A percentile compares a stretch with the other conserved stretches of the same genome.
Evolutionary conservation across 768 basidiomycete genomes (phyloP).

Genomic region (Podaxis sp.): DNA sequence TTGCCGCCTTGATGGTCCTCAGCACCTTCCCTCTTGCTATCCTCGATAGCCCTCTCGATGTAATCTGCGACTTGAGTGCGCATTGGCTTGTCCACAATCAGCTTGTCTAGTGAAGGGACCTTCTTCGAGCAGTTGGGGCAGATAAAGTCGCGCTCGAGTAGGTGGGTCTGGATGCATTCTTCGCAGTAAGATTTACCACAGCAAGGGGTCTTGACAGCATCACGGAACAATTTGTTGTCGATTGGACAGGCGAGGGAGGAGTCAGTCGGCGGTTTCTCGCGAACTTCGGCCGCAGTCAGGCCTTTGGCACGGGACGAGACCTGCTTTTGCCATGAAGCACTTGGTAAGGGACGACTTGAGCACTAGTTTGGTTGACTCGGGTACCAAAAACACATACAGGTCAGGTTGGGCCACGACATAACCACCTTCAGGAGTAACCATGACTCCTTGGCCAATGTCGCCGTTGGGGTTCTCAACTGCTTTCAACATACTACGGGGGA

Average conservation of each 20-base stretch:
- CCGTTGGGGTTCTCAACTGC: slow-evolving; percentile 86
- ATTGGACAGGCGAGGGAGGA: slow-evolving; percentile 79
- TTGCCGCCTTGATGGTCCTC: slow-evolving; percentile 31
- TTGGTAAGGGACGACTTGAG: slow-evolving; percentile 23
- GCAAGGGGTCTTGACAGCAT: slow-evolving; percentile 94
- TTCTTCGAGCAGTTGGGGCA: slow-evolving; percentile 90
- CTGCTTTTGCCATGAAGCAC: slow-evolving; percentile 94
- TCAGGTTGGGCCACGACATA: slow-evolving; percentile 98
- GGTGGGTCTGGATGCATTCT: slow-evolving; percentile 92
- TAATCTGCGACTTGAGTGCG: slow-evolving; percentile 78
- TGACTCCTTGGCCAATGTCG: slow-evolving; percentile 79
- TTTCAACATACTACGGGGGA: slow-evolving; percentile 95
- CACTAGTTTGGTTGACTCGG: neutral
- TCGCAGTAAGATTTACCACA: slow-evolving; percentile 91
- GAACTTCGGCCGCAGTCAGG: slow-evolving; percentile 83
- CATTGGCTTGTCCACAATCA: slow-evolving; percentile 73
- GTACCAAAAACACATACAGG: slow-evolving; percentile 56
- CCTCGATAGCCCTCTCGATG: slow-evolving; percentile 76
- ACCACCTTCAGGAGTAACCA: slow-evolving; percentile 98
- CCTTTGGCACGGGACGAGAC: slow-evolving; percentile 65
- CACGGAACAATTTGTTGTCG: slow-evolving; percentile 89
- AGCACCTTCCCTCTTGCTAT: slow-evolving; percentile 62
- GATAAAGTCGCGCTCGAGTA: slow-evolving; percentile 92
- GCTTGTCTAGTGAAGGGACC: slow-evolving; percentile 84
- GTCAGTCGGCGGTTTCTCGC: slow-evolving; percentile 80